Conservation (phyloP, 805 yeast genomes). For the Ogataea zsoltii region DNA sequence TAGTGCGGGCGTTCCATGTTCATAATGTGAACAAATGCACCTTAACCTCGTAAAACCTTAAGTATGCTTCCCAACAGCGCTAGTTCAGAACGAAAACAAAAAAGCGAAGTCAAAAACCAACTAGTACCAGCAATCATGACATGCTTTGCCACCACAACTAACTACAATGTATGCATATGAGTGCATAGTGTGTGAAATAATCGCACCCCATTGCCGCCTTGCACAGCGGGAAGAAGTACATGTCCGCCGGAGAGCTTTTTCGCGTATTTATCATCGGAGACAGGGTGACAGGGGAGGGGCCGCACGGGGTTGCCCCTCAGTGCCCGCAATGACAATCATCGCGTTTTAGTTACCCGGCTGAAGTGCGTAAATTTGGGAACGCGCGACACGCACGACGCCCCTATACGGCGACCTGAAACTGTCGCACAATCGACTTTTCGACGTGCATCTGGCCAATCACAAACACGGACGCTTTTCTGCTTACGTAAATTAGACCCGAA, state of each 20-base stretch:
- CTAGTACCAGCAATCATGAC: neutral
- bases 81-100: neutral
- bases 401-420: slow-evolving; percentile 8
- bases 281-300: slow-evolving; percentile 6
- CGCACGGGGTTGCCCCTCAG: slow-evolving; percentile 1
- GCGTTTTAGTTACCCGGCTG: slow-evolving; percentile 5
- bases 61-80: neutral
- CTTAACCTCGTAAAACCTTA: neutral
- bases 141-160: slow-evolving; percentile 3
- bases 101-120: neutral
- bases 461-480: neutral
- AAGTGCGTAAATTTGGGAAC: slow-evolving; percentile 4
- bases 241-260: neutral
- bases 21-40: no score
- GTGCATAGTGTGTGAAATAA: neutral
- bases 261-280: neutral
- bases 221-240: slow-evolving; percentile 1
- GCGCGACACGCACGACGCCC: slow-evolving; percentile 9
- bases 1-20: neutral
- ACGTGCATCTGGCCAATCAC: slow-evolving; percentile 6
- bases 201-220: neutral
- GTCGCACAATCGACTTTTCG: slow-evolving; percentile 7
- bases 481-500: slow-evolving; percentile 5
- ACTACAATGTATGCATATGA: neutral
- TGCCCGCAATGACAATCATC: neutral